Percentiles rank a stretch among this genome's conserved stretches.
phyloP scores from a whole-genome alignment of 2,329 filamentous ascomycete species.

The Pezicula radicicola region DNA sequence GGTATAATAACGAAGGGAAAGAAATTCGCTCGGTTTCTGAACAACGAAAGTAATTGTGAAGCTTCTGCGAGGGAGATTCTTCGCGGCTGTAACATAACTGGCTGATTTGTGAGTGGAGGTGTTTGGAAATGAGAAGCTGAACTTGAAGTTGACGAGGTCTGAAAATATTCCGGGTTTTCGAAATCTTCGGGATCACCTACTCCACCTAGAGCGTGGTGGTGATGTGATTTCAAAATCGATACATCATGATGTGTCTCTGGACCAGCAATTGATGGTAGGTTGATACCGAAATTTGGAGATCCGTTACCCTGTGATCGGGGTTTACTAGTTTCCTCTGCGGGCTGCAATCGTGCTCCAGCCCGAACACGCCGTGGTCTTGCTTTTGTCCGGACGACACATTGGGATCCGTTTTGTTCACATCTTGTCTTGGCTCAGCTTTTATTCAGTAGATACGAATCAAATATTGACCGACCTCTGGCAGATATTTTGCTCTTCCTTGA shows the following conservation, averaged over 20 bases:
- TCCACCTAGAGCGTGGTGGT: no score
- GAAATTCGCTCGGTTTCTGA: slow-evolving; percentile 11
- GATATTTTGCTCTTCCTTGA: slow-evolving; percentile 10
- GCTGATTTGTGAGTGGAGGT: neutral
- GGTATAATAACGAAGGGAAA: slow-evolving; percentile 26
- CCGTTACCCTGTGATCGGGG: neutral
- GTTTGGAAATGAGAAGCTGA: neutral
- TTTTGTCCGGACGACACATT: slow-evolving; percentile 24
- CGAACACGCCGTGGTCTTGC: slow-evolving; percentile 23
- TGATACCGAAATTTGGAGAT: slow-evolving; percentile 18
- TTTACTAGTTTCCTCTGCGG: neutral
- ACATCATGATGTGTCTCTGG: slow-evolving; percentile 20
- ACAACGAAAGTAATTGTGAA: slow-evolving; percentile 16
- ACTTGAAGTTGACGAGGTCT: neutral
- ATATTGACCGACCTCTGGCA: slow-evolving; percentile 12
- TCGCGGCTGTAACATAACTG: slow-evolving; percentile 13
- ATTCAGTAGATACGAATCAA: no score
- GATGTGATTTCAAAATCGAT: slow-evolving; percentile 12
- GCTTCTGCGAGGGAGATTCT: slow-evolving; percentile 19
- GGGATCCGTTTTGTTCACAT: slow-evolving; percentile 20
- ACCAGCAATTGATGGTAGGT: slow-evolving; percentile 16
- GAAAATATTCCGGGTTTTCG: neutral
- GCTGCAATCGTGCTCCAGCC: slow-evolving; percentile 8
- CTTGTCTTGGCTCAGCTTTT: neutral
- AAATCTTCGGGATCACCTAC: neutral